Conservation (phyloP, 139 green algal genomes). For the Spirogloea muscicola region DNA sequence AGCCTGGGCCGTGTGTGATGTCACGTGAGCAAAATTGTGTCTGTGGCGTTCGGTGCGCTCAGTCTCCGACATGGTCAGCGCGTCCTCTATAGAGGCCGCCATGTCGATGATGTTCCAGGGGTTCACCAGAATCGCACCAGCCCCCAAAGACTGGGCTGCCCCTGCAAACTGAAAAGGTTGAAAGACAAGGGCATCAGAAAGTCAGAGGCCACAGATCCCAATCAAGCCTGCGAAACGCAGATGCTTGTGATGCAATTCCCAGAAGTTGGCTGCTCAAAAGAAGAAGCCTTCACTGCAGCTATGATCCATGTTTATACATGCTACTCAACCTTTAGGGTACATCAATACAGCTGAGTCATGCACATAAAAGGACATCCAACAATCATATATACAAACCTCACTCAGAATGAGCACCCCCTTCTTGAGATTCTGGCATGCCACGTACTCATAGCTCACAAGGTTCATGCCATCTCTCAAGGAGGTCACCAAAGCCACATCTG, state of each 20-base stretch:
- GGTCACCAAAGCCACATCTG: slow-evolving; percentile 75
- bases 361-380: background rate
- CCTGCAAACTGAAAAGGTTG: slow-evolving; percentile 80
- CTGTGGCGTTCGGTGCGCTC: slow-evolving; percentile 86
- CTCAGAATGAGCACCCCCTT: slow-evolving; percentile 91
- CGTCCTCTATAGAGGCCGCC: slow-evolving; percentile 72
- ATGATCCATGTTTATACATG: too few species aligned
- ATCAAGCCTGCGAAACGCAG: too few species aligned
- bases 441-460: slow-evolving; percentile 81
- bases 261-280: too few species aligned
- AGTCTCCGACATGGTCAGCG: slow-evolving; percentile 55
- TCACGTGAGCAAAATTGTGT: slow-evolving; percentile 96
- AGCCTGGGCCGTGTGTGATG: slow-evolving; percentile 66
- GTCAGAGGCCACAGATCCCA: background rate
- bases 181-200: background rate
- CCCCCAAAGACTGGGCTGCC: slow-evolving; percentile 75
- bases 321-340: too few species aligned
- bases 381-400: slow-evolving; percentile 53
- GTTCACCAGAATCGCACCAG: slow-evolving; percentile 95
- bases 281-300: too few species aligned
- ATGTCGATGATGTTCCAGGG: slow-evolving; percentile 98
- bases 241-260: too few species aligned
- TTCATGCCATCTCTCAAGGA: slow-evolving; percentile 85
- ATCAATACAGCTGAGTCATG: background rate
- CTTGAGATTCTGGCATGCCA: slow-evolving; percentile 74